Evolutionary conservation across 1,139 yeast species (phyloP).

Genomic region (Arxiozyma bovina): DNA sequence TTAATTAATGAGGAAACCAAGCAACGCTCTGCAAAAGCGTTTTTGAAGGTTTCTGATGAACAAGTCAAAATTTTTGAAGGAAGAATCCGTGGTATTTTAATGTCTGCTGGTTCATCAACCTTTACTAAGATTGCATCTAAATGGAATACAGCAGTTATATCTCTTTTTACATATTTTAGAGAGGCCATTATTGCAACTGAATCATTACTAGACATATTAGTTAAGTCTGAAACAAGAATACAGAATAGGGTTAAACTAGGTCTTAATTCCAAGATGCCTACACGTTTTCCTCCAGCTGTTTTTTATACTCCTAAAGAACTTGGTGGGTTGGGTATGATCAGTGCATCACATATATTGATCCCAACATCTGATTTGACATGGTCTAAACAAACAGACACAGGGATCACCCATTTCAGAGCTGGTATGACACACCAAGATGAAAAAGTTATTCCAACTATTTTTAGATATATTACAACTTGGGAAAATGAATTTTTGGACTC

Average conservation of each 20-base stretch:
- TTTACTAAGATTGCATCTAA: constrained; percentile 90
- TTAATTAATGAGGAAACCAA: constrained; percentile 60
- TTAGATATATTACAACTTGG: constrained; percentile 91
- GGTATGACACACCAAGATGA: constrained; percentile 82
- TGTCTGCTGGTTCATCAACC: constrained; percentile 94
- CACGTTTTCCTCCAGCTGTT: constrained; percentile 97
- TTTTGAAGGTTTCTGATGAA: constrained; percentile 68
- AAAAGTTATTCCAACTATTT: constrained; percentile 82
- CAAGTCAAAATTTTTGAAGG: constrained; percentile 76
- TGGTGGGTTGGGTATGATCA: constrained; percentile 95
- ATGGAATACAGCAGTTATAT: constrained; percentile 90
- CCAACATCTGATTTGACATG: constrained; percentile 88
- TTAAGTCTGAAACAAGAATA: constrained; percentile 84
- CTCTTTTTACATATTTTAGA: constrained; percentile 80
- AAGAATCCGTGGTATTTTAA: constrained; percentile 77
- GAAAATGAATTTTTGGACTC: constrained; percentile 92
- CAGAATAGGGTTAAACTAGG: constrained; percentile 95
- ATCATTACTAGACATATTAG: constrained; percentile 67
- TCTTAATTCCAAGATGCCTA: constrained; percentile 94
- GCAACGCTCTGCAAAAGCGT: constrained; percentile 87
- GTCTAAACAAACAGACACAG: constrained; percentile 92
- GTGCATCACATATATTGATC: constrained; percentile 91
- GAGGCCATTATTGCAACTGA: constrained; percentile 90
- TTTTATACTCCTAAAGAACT: constrained; percentile 95
- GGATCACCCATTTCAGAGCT: constrained; percentile 87